Evolutionary conservation across 2,329 filamentous ascomycete species (phyloP), one percentile per base, ranked within the genome.

Genomic region (Fusarium sublunatum): DNA sequence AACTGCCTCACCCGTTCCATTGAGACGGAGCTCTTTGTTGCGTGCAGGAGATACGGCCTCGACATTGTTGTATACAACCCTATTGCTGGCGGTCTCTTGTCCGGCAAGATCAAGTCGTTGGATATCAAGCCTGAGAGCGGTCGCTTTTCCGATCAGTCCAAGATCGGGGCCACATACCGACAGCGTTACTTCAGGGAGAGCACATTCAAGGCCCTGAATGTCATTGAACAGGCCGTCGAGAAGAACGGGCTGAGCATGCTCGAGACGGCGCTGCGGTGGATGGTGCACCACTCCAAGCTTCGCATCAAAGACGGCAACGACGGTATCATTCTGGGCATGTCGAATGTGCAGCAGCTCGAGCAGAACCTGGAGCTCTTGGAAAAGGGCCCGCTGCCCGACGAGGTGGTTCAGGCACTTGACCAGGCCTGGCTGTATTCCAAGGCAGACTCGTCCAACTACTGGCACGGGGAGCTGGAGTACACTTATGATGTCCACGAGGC

Each of bases 31-130:
- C 80, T 95, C 38, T 83, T 95, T 50, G 86, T 87, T 4, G 87
- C 88, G 22, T 93, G 90, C 72, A 86, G 86, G 22, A 86, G 90
- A 48, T 94, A 92, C 74, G 90, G 90, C 2, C 82, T 95, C 22
- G 89, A 93, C 62, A 83, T 95, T 41, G 91, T 94, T 7, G 81
- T 92, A 38, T 94, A 93, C 78, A 96, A 95, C 74, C 92, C 91
- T 1, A 81, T 94, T 51, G 91, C 91, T 2, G 92, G 91, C 19
- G 92, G 92, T 2, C 78, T 96, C 11, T 90, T 96, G 75, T 89
- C 87, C 9, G 92, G 91, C 63, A 93, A 93, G 78, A 88, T 91
- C 80, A 91, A 90, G 78, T 84, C 85, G 48, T 78, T 78, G 44
- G 88, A 92, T 66, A 74, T 81, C 36, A 75, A 81, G 22, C 91